A percentile compares a stretch with the other conserved stretches of the same genome.
phyloP scores from a whole-genome alignment of 2,329 filamentous ascomycete species.

The Ceratocystis cubensis region DNA sequence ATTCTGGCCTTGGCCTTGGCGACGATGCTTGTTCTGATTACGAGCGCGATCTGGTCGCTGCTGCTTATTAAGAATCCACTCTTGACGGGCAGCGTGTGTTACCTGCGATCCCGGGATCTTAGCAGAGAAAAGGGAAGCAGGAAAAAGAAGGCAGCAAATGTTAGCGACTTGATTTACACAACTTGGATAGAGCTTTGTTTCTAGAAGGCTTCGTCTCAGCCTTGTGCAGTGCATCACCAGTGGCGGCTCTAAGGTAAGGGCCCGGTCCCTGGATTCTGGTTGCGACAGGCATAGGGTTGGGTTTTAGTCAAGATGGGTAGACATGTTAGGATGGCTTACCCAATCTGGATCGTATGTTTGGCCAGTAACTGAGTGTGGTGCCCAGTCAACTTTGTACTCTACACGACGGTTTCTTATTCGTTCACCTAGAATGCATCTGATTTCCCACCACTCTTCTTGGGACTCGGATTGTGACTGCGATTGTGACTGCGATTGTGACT shows the following conservation, averaged over 20 bases:
- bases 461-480: constrained; percentile 6
- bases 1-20: neutral
- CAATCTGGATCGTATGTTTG: constrained; percentile 19
- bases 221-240: constrained; percentile 7
- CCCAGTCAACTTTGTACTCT: constrained; percentile 21
- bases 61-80: constrained; percentile 10
- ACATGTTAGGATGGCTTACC: constrained; percentile 12
- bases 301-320: neutral
- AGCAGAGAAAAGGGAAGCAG: neutral
- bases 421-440: constrained; percentile 16
- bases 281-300: constrained; percentile 14
- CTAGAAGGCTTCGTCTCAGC: constrained; percentile 6
- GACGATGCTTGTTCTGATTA: constrained; percentile 9
- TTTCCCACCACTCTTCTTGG: constrained; percentile 18
- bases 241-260: neutral
- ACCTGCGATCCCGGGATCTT: constrained; percentile 9
- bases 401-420: constrained; percentile 7
- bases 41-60: constrained; percentile 1
- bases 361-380: constrained; percentile 16
- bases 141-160: neutral
- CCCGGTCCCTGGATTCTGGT: neutral
- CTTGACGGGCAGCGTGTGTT: constrained; percentile 9
- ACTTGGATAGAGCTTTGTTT: neutral
- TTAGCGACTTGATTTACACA: neutral
- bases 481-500: neutral